A percentile compares a stretch with the other conserved stretches of the same genome.
These are phyloP conservation scores for Sugiyamaella americana DNA, from an alignment of 805 yeast species.

Conservation along the genomic window DNA sequence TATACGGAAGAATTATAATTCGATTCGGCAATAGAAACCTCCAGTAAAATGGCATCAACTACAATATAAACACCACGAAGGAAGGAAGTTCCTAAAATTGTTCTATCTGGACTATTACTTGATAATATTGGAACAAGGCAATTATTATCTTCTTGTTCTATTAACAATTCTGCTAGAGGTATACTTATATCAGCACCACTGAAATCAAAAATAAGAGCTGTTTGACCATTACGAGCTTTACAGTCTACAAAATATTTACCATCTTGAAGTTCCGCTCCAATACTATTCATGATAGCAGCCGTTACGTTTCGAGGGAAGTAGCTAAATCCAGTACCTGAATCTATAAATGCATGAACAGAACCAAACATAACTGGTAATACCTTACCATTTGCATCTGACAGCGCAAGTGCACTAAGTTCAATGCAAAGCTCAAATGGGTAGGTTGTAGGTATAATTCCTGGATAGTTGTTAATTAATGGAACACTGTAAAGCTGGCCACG, in stretches of 20 bases:
- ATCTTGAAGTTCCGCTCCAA: conserved; percentile 15
- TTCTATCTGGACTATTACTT: too few relatives aligned
- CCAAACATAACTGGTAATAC: conserved; percentile 4
- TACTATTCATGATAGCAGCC: conserved; percentile 6
- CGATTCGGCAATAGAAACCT: too few relatives aligned
- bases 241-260: too few relatives aligned
- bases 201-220: too few relatives aligned
- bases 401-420: conserved; percentile 9
- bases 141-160: too few relatives aligned
- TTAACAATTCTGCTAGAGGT: too few relatives aligned
- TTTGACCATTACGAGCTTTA: too few relatives aligned
- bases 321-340: conserved; percentile 50
- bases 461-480: conserved; percentile 25
- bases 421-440: conserved; percentile 6
- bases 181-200: too few relatives aligned
- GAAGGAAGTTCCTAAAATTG: too few relatives aligned
- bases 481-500: conserved; percentile 33
- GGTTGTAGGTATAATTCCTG: conserved; percentile 5
- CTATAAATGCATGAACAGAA: conserved; percentile 40
- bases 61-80: neutral
- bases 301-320: conserved; percentile 39
- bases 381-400: conserved; percentile 6
- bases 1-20: too few relatives aligned
- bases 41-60: conserved; percentile 1
- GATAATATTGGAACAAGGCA: too few relatives aligned